Percentiles rank a stretch among this genome's conserved stretches.
Evolutionary conservation across 139 green algal species (phyloP).

Genomic region (Desmodesmus armatus): DNA sequence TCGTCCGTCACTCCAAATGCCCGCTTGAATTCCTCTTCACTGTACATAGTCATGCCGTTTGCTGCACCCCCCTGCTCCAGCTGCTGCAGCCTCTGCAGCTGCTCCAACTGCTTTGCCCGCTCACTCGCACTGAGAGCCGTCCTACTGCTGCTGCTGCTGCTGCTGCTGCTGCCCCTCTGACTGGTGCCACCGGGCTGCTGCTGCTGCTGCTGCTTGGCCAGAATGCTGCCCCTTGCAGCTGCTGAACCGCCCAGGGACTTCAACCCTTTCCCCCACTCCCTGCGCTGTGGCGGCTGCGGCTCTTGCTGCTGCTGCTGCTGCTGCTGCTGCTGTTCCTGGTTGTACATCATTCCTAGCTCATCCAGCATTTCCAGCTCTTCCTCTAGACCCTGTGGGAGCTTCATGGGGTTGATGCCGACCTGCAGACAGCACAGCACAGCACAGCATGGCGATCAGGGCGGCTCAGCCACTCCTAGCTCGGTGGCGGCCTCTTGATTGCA

Average conservation of each 20-base stretch:
- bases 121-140: not conserved
- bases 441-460: not conserved
- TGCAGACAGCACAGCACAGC: not conserved
- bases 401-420: slow-evolving; percentile 68
- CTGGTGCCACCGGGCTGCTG: not conserved
- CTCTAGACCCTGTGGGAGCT: slow-evolving; percentile 59
- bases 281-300: slow-evolving; percentile 18
- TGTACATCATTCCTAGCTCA: slow-evolving; percentile 43
- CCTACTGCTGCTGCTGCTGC: slow-evolving; percentile 1
- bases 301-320: not conserved
- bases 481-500: too few relatives aligned
- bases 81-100: slow-evolving; percentile 26
- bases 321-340: slow-evolving; percentile 18
- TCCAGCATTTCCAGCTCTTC: slow-evolving; percentile 67
- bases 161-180: slow-evolving; percentile 6
- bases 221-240: too few relatives aligned
- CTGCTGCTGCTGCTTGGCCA: slow-evolving; percentile 17
- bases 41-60: slow-evolving; percentile 33
- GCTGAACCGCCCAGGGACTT: not conserved
- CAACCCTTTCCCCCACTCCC: not conserved
- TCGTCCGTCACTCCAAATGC: slow-evolving; percentile 4
- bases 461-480: too few relatives aligned
- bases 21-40: slow-evolving; percentile 27
- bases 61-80: not conserved
- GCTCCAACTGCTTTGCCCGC: not conserved